Base-by-base conservation (phyloP, 345 rosid genomes). In the Capsella bursapastoris region DNA sequence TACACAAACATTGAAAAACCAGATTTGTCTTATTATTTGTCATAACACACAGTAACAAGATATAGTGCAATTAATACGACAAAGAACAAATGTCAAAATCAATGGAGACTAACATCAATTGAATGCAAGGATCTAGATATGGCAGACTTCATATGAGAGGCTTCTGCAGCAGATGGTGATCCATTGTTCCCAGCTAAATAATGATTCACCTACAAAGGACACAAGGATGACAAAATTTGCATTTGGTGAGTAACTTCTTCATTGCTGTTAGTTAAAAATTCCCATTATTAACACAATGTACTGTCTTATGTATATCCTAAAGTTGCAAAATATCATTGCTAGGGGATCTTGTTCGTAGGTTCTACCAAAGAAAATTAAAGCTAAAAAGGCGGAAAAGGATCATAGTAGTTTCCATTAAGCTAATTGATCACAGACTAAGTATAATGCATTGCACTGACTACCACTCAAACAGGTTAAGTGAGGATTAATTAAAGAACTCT, bases 141-240 rank as follows among this genome's bases (percentile, higher is more conserved):
- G 14, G 88, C 79, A 52, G 76, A 57, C 89, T 88, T 90, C 15
- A 71, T 37, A 57, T 71, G 91, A 64, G 91, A 75, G 53, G 75
- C 82, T 76, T 84, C 91, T 60, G 82, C 48, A 68, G 77, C 79
- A 80, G 93, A 60, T 70, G 83, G 64, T 57, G 92, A 84, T 61
- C 71, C 91, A 79, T 83, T 83, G 62, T 82, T 31, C 64, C 64
- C 77, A 71, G 75, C 37, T 71, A 50, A 69, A 74, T 28, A 50
- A 67, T 77, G 84, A 75, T 59, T 67, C 69, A 59, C 69, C 81
- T 71, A 72, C 78, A 65, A 37, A 51, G 4, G 8, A 31, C 5
- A 56, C 51, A 18, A 41, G 48, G 0, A 43, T 45, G 28, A 64
- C 28, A 53, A 15, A 1, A 5, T 9, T 13, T 53, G 22, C 35